A percentile compares a stretch with the other conserved stretches of the same genome.
phyloP scores from a whole-genome alignment of 31 red algal genomes.

The Porphyra umbilicalis region DNA sequence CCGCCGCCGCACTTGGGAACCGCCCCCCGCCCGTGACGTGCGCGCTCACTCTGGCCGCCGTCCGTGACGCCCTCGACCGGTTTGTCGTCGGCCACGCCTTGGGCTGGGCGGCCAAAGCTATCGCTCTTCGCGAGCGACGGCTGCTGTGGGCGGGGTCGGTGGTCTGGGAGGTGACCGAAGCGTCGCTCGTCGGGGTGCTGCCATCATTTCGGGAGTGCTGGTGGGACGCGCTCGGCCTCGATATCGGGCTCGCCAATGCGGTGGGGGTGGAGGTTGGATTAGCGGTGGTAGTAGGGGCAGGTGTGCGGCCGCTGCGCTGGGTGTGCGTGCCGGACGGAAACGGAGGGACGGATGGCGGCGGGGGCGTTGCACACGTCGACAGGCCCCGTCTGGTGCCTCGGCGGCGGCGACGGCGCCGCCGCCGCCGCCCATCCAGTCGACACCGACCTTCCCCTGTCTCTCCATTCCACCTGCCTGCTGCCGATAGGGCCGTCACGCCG shows the following conservation, averaged over 20 bases:
- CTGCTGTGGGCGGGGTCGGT: slow-evolving; percentile 28
- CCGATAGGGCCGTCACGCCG: too few species aligned
- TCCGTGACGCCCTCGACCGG: neutral
- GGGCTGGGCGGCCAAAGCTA: slow-evolving; percentile 47
- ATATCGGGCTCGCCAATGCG: slow-evolving; percentile 37
- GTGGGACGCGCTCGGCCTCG: slow-evolving; percentile 62
- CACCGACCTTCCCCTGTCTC: too few species aligned
- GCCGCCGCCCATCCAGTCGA: too few species aligned
- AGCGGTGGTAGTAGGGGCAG: too few species aligned
- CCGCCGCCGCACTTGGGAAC: neutral
- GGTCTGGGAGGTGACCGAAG: slow-evolving; percentile 42
- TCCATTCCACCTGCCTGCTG: too few species aligned
- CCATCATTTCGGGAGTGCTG: slow-evolving; percentile 50
- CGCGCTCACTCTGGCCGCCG: neutral
- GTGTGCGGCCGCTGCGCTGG: too few species aligned
- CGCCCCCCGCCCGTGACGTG: neutral
- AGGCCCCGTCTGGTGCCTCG: too few species aligned
- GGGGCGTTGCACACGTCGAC: too few species aligned
- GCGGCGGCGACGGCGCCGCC: too few species aligned
- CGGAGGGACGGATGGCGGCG: too few species aligned
- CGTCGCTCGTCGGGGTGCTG: slow-evolving; percentile 11
- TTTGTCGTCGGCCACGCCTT: slow-evolving; percentile 14
- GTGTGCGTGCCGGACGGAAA: too few species aligned
- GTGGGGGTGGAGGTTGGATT: slow-evolving; percentile 43
- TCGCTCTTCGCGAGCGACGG: slow-evolving; percentile 30